Evolutionary conservation across 1,284 basidiomycete genomes (phyloP).

Genomic region (Austroboletus novae-zelandiae): DNA sequence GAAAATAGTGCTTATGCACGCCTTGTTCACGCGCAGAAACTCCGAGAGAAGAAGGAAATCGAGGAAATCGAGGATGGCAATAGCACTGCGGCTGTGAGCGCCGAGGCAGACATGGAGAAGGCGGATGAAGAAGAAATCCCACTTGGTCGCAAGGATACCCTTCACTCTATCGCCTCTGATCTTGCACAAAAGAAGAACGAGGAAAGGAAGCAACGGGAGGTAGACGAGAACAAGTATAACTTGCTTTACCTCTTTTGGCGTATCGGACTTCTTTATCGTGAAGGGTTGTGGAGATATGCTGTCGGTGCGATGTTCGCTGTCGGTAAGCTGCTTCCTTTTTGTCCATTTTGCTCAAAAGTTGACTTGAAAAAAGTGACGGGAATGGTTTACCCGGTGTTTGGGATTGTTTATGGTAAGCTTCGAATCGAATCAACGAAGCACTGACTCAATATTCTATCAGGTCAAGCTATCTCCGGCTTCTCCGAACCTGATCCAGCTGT

Average conservation of each 20-base stretch:
- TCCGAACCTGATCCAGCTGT: conserved; percentile 40
- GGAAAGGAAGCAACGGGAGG: conserved; percentile 37
- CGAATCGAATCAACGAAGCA: not conserved
- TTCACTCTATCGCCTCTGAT: conserved; percentile 68
- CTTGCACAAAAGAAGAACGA: conserved; percentile 53
- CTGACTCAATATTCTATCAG: conserved; percentile 28
- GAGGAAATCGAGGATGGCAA: conserved; percentile 26
- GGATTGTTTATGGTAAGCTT: conserved; percentile 69
- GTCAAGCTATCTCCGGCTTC: conserved; percentile 65
- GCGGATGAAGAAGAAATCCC: conserved; percentile 56
- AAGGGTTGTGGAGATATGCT: conserved; percentile 54
- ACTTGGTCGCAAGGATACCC: conserved; percentile 65
- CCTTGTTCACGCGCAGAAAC: conserved; percentile 79
- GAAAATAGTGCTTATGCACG: conserved; percentile 70
- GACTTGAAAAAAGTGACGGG: conserved; percentile 48
- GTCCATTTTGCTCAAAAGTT: conserved; percentile 12
- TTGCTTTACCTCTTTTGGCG: conserved; percentile 64
- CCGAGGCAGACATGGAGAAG: conserved; percentile 29
- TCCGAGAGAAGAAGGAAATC: conserved; percentile 47
- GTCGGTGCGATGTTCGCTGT: conserved; percentile 55
- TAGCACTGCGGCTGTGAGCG: conserved; percentile 39
- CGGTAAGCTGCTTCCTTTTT: conserved; percentile 36
- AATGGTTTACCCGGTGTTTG: conserved; percentile 84
- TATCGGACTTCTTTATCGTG: conserved; percentile 65
- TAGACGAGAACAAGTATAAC: conserved; percentile 33